Conservation (phyloP, 805 yeast genomes). For the Blastobotrys muscicola region DNA sequence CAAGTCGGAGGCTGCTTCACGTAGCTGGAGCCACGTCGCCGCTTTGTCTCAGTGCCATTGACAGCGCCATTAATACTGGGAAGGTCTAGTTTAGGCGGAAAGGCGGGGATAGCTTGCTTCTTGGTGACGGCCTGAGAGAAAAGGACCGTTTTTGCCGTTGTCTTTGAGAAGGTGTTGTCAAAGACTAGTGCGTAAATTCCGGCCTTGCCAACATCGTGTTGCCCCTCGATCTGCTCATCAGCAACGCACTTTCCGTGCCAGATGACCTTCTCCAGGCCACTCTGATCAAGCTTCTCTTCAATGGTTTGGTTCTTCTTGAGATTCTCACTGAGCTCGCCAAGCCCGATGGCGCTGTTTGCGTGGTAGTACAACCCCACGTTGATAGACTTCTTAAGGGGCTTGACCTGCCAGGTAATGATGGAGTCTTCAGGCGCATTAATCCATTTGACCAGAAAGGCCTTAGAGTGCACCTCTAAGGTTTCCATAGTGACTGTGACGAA, state of each 20-base stretch:
- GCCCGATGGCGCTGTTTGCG: constrained; percentile 8
- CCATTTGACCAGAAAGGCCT: constrained; percentile 89
- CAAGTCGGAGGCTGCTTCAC: constrained; percentile 7
- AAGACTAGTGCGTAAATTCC: constrained; percentile 82
- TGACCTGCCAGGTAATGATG: constrained; percentile 66
- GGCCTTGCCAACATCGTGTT: constrained; percentile 46
- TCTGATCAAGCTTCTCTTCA: constrained; percentile 44
- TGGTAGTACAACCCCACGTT: constrained; percentile 23
- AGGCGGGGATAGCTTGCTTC: too few relatives aligned
- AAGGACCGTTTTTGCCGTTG: constrained; percentile 68
- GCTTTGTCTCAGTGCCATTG: too few relatives aligned
- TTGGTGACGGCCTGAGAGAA: constrained; percentile 41
- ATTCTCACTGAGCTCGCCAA: constrained; percentile 9
- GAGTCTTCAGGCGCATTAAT: constrained; percentile 63
- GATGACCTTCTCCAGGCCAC: constrained; percentile 42
- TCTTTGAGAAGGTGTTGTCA: constrained; percentile 86
- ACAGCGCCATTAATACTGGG: too few relatives aligned
- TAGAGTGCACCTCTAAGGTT: constrained; percentile 80
- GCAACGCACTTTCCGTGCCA: constrained; percentile 51
- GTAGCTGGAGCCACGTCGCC: constrained; percentile 1
- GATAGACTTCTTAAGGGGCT: constrained; percentile 63
- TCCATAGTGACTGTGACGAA: constrained; percentile 48
- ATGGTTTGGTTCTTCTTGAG: constrained; percentile 6
- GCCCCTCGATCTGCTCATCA: constrained; percentile 55
- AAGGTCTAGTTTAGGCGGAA: too few relatives aligned